phyloP scores from a whole-genome alignment of 23 red algal species.

The Agarophyton chilense region DNA sequence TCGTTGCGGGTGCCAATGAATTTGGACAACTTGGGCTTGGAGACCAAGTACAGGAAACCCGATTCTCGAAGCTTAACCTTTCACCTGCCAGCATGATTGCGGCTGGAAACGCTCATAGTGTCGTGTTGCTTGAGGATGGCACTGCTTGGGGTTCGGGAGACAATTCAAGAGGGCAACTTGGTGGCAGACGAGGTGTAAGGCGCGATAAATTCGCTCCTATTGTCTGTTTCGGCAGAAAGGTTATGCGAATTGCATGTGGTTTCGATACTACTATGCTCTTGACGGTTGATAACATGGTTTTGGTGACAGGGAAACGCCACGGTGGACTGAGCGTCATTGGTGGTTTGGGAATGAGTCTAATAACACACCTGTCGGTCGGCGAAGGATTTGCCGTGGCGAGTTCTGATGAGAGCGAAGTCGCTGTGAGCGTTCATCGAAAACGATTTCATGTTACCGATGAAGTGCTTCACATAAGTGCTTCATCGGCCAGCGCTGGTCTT shows the following conservation, averaged over 20 bases:
- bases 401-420: slow-evolving; percentile 38
- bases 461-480: slow-evolving; percentile 15
- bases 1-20: slow-evolving; percentile 70
- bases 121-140: slow-evolving; percentile 52
- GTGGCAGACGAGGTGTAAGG: slow-evolving; percentile 30
- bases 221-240: slow-evolving; percentile 40
- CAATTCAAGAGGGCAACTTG: slow-evolving; percentile 68
- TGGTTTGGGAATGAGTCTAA: slow-evolving; percentile 25
- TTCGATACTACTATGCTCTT: slow-evolving; percentile 57
- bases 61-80: background rate
- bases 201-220: slow-evolving; percentile 30
- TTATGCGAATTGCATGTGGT: slow-evolving; percentile 55
- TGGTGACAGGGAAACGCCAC: slow-evolving; percentile 57
- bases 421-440: slow-evolving; percentile 51
- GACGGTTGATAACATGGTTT: slow-evolving; percentile 61
- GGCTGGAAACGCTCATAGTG: slow-evolving; percentile 57
- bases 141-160: slow-evolving; percentile 60
- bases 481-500: slow-evolving; percentile 33
- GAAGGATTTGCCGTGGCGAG: slow-evolving; percentile 60
- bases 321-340: slow-evolving; percentile 60
- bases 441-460: slow-evolving; percentile 59
- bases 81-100: slow-evolving; percentile 28
- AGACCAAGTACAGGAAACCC: background rate
- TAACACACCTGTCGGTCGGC: slow-evolving; percentile 53
- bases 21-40: slow-evolving; percentile 68